Evolutionary conservation across 352 stramenopile genomes (phyloP).

Genomic region (Pythium pectinolyticum): DNA sequence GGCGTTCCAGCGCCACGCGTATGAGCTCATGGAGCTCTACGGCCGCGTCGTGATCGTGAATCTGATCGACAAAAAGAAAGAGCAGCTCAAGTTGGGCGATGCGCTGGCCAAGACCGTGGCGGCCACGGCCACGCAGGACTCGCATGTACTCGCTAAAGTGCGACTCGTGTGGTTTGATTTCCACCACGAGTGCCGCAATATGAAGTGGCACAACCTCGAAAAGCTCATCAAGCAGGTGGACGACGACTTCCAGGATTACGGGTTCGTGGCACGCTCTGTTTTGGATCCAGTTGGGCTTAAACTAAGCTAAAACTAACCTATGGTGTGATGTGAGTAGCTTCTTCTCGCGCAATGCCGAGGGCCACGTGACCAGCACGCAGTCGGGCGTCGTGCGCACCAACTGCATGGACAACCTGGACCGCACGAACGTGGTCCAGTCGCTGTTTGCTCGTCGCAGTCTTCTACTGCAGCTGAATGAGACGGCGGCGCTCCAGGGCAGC

Average conservation of each 20-base stretch:
- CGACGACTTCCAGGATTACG: slow-evolving; percentile 58
- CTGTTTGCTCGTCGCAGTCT: slow-evolving; percentile 87
- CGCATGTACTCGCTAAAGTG: slow-evolving; percentile 51
- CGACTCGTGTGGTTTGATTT: slow-evolving; percentile 96
- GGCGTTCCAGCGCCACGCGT: slow-evolving; percentile 62
- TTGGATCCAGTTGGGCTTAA: neutral
- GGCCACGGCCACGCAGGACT: slow-evolving; percentile 22
- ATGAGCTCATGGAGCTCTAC: slow-evolving; percentile 63
- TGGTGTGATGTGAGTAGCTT: slow-evolving; percentile 37
- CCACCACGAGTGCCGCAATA: slow-evolving; percentile 93
- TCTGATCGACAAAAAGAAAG: slow-evolving; percentile 89
- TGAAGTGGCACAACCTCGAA: slow-evolving; percentile 90
- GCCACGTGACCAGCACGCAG: slow-evolving; percentile 62
- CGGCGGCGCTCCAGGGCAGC: slow-evolving; percentile 45
- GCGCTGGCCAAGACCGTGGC: slow-evolving; percentile 75
- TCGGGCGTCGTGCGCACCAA: slow-evolving; percentile 94
- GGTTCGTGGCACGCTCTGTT: slow-evolving; percentile 26
- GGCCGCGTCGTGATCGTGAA: slow-evolving; percentile 86
- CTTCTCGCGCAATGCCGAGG: slow-evolving; percentile 53
- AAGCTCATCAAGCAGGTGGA: slow-evolving; percentile 84
- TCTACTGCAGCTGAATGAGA: slow-evolving; percentile 62
- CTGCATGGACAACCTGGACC: slow-evolving; percentile 98
- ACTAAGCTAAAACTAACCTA: neutral
- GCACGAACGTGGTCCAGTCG: slow-evolving; percentile 97
- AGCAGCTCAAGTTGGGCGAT: slow-evolving; percentile 89